Conservation (phyloP, 2,329 filamentous ascomycete genomes). For the Ascochyta clinopodiicola region DNA sequence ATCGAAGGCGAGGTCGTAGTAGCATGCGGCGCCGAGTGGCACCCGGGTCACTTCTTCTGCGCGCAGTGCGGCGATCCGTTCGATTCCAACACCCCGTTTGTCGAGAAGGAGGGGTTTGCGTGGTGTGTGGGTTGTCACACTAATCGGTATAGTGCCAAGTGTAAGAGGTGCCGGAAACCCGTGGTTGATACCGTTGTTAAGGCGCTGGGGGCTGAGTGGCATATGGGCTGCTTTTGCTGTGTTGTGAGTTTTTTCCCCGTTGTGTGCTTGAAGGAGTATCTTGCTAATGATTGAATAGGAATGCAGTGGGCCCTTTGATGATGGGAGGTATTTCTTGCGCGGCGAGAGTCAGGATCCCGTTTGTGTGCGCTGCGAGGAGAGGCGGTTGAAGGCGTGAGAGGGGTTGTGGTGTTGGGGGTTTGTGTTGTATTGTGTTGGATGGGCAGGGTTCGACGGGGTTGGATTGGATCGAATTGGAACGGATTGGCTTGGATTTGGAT, state of each 20-base stretch:
- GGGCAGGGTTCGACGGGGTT: too few species aligned
- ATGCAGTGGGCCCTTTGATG: slow-evolving; percentile 65
- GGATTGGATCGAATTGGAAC: too few species aligned
- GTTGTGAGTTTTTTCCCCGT: slow-evolving; percentile 50
- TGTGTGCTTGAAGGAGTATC: too few species aligned
- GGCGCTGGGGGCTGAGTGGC: slow-evolving; percentile 91
- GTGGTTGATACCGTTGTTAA: slow-evolving; percentile 90
- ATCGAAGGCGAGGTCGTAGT: slow-evolving; percentile 95
- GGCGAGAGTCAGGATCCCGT: slow-evolving; percentile 65
- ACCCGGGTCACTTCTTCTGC: slow-evolving; percentile 98
- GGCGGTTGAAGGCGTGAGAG: slow-evolving; percentile 63
- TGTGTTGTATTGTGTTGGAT: too few species aligned
- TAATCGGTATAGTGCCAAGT: slow-evolving; percentile 87
- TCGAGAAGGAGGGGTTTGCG: slow-evolving; percentile 96
- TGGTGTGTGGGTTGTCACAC: slow-evolving; percentile 97
- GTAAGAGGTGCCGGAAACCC: slow-evolving; percentile 80
- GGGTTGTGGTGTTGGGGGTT: too few species aligned
- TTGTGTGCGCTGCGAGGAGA: slow-evolving; percentile 68
- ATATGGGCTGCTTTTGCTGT: slow-evolving; percentile 89
- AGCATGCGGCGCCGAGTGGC: slow-evolving; percentile 94
- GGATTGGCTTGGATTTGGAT: too few species aligned
- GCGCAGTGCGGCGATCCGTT: slow-evolving; percentile 93
- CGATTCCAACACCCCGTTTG: slow-evolving; percentile 73
- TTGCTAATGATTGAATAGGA: slow-evolving; percentile 52
- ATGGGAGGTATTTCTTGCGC: slow-evolving; percentile 68